Evolutionary conservation across 805 yeast species (phyloP), one percentile per base, ranked within the genome.

Genomic region (Suhomyces xylopsoci): DNA sequence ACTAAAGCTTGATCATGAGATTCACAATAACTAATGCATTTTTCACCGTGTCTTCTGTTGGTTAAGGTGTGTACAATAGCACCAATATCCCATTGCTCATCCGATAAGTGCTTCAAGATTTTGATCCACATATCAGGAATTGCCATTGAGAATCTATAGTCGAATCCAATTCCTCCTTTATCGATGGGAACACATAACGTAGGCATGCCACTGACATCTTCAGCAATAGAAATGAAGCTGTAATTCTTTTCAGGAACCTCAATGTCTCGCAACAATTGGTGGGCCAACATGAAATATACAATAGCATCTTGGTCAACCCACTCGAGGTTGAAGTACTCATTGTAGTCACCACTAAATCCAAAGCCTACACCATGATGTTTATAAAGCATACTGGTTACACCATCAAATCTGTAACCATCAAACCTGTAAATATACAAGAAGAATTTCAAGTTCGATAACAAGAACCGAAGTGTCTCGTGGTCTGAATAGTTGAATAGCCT

Each of bases 41-140:
- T 85, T 69, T 93, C 98, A 41, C 84, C 83, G 68, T 91, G 84
- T 58, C 99, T 81, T 63, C 98, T 81, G 71, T 93, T 94, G 32
- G 96, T 84, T 61, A 93, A 78, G 1, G 96, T 89, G 65, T 82
- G 85, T 19, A 84, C 85, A 52, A 93, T 91, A 55, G 80, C 75
- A 45, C 87, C 90, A 75, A 93, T 70, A 62, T 92, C 90, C 99
- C 99, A 93, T 49, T 90, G 87, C 55, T 92, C 97, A 68, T 93
- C 98, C 45, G 71, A 64, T 54, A 79, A 73, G 66, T 92, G 97
- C 66, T 94, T 93, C 60, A 93, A 73, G 47, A 91, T 70, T 69
- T 94, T 94, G 73, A 93, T 93, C 99, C 99, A 93, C 98, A 93
- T 93, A 69, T 93, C 99, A 3, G 99, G 99, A 54, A 93, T 78